Conservation (phyloP, 2,329 filamentous ascomycete species). For the Fusarium sp. region DNA sequence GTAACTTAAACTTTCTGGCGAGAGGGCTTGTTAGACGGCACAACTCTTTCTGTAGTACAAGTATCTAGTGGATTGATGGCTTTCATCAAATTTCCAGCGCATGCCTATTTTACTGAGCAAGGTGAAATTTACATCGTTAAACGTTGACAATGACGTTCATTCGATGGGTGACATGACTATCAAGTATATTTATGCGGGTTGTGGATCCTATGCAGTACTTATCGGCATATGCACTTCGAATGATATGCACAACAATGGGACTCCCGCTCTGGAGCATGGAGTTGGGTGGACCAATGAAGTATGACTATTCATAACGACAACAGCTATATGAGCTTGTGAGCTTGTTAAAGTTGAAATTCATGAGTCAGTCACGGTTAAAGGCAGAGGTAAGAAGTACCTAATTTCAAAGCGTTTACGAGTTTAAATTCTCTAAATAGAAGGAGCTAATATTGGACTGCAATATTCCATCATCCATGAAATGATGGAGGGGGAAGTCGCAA, state of each 20-base stretch:
- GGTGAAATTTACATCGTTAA: too few species aligned
- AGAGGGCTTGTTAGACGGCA: constrained; percentile 3
- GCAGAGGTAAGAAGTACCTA: too few species aligned
- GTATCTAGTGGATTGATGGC: neutral
- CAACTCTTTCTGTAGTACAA: neutral
- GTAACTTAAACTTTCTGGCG: neutral
- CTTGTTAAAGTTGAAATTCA: constrained; percentile 9
- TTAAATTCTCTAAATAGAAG: neutral
- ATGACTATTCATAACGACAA: neutral
- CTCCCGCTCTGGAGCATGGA: constrained; percentile 35
- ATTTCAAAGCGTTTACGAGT: too few species aligned
- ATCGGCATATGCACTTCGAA: neutral
- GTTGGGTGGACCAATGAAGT: constrained; percentile 26
- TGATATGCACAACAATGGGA: constrained; percentile 34
- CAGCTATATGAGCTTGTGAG: neutral
- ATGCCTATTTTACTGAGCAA: neutral
- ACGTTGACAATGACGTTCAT: neutral
- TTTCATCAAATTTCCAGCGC: neutral
- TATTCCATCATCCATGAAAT: neutral
- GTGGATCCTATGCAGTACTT: neutral
- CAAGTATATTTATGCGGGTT: neutral
- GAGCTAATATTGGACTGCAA: neutral
- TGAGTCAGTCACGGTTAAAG: neutral
- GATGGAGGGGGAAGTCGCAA: neutral
- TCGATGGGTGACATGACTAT: neutral